Evolutionary conservation across 2,329 filamentous ascomycete genomes (phyloP), one percentile per base, ranked within the genome.

Genomic region (Ophiostoma novo-ulmi): DNA sequence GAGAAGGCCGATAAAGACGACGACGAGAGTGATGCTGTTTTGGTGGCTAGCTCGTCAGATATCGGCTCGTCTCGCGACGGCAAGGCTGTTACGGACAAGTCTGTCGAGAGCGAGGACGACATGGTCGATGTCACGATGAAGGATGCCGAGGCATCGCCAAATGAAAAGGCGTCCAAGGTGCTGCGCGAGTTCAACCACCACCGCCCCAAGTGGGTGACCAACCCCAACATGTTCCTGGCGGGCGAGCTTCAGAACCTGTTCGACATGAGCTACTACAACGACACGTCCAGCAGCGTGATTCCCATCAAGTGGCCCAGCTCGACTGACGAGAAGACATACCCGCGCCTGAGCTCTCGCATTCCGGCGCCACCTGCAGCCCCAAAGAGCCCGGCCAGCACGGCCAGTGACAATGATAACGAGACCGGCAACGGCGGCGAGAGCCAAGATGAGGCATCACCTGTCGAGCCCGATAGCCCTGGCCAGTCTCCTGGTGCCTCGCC

Each of bases 81-180:
- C 31, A 91, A 90, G 76, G 85, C 97, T 66, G 87, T 90, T 71
- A 67, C 65, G 65, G 90, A 92, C 64, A 86, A 88, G 38, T 97
- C 94, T 3, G 86, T 97, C 1, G 90, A 94, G 77, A 91, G 93
- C 11, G 94, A 97, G 78, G 94, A 97, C 73, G 92, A 92, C 73
- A 88, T 97, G 76, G 91, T 98, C 6, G 92, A 97, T 77, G 89
- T 99, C 20, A 91, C 91, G 0, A 94, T 97, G 89, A 89, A 88
- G 69, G 90, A 93, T 75, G 81, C 82, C 2, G 77, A 77, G 20
- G 81, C 39, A 11, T 78, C 61, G 77, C 76, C 73, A 48, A 70
- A 73, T n/a, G 31, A 73, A 44, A 70, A 73, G 22, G n/a, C 52
- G 48, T 71, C 79, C 8, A 73, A 72, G 69, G 70, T 80, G 63